Base-by-base conservation (phyloP, 352 stramenopile species). In the Salisapilia sapeloensis region DNA sequence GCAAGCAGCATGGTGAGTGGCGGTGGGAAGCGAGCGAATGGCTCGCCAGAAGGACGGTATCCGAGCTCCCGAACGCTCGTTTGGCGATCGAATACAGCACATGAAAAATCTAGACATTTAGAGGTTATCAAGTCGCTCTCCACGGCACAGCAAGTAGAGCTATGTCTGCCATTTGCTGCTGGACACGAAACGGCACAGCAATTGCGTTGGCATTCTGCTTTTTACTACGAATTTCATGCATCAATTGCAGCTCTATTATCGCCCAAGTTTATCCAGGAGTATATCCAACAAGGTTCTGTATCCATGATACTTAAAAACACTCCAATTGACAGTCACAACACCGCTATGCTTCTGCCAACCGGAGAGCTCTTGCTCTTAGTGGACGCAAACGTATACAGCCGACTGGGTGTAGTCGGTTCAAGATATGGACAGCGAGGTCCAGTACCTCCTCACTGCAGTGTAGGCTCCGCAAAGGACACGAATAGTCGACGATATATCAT, bases 281-380 rank as follows among this genome's bases (percentile, higher is more conserved):
- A 86, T 32, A 36, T 86, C 14, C 24, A 33, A 10, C 38, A 62
- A 15, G 58, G 58, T 5, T 16, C 50, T 0, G 53, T 80, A 22
- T 80, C 63, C 42, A 85, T 85, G 61, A 52, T 84, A 27, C 49
- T 67, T 41, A 86, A 83, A 58, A 83, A 82, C 45, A 49, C 62
- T 33, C 51, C 74, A 15, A 35, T 70, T n/a, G 74, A 90, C 25
- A 54, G 51, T 4, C 39, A 35, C 18, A 67, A 74, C 42, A 72
- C 70, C 33, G 60, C 65, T 12, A 64, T 74, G 56, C 43, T 90
- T 40, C 44, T 81, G 24, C 63, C 57, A 4, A 56, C 48, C 2
- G 74, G 67, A 5, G 58, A 90, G 38, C 54, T 90, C 9, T 36
- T 84, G 29, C 40, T 90, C 28, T 46, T 82, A 10, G 52, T 90